Evolutionary conservation across 2,329 filamentous ascomycete genomes (phyloP), one percentile per base, ranked within the genome.

Genomic region (Blastomyces parvus): DNA sequence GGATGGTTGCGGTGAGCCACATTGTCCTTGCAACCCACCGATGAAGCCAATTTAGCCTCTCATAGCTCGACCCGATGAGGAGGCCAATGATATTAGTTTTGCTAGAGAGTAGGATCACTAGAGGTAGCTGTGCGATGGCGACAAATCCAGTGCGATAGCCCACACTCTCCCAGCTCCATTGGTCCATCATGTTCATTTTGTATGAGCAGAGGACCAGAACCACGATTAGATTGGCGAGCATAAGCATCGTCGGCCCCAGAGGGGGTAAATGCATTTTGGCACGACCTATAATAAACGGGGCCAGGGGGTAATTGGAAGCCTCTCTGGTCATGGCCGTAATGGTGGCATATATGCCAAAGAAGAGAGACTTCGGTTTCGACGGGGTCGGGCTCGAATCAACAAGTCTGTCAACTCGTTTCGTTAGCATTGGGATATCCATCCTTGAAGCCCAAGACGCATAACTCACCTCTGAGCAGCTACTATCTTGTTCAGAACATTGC

Each of bases 141-240:
- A 85, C 76, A 62, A 80, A 82, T 4, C 81, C 83, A 4, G 79
- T 80, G 40, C 83, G 78, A 68, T 84, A 85, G 14, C 80, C 84
- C 62, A 86, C 79, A 56, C 79, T 74, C 67, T 86, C 83, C 76
- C 80, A 84, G 52, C 76, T 74, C 72, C 80, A 79, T 57, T 77
- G 71, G 62, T 83, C 75, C 0, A 70, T 73, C 0, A 82, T 77
- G 68, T 85, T 75, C 38, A 85, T 75, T 40, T 79, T 79, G 69
- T 84, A 85, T 66, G 85, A 82, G 68, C 80, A 83, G 36, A 84
- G 77, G 1, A 84, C 73, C n/a, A 85, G 67, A 1, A 82, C 75
- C 17, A 81, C 72, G 6, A 81, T 64, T n/a, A 80, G 64, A 66
- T 86, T 83, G 2, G 72, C 73, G 30, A 77, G 67, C 7, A 74